Conservation (phyloP, 345 rosid species). For the Aethionema arabicum region DNA sequence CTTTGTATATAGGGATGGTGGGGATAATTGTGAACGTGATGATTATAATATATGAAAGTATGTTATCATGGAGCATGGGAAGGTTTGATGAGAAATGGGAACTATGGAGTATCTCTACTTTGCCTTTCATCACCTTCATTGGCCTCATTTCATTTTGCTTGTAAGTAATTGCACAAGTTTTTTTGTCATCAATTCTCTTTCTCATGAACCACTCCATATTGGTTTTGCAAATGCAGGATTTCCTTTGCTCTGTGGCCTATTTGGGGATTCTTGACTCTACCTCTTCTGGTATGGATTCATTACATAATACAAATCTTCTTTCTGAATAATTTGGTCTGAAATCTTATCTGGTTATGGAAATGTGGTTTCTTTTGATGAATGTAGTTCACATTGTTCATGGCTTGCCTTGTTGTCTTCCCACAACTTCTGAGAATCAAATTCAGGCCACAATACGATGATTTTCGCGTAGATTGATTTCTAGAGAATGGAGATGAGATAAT, state of each 20-base stretch:
- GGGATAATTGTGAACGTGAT: conserved; percentile 61
- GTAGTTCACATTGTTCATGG: conserved; percentile 98
- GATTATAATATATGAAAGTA: conserved; percentile 73
- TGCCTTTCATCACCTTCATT: conserved; percentile 81
- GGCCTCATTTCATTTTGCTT: conserved; percentile 81
- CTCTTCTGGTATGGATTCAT: conserved; percentile 70
- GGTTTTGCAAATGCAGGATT: conserved; percentile 48
- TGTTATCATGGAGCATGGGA: conserved; percentile 75
- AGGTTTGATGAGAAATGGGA: conserved; percentile 96
- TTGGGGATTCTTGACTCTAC: conserved; percentile 92
- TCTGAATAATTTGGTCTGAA: not conserved
- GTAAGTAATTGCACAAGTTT: conserved; percentile 47
- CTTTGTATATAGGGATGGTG: conserved; percentile 72
- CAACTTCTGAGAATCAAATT: conserved; percentile 64
- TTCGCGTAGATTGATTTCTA: conserved; percentile 65
- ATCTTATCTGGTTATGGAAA: conserved; percentile 13
- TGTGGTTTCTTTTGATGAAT: conserved; percentile 12
- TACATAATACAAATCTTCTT: not conserved
- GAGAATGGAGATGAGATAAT: conserved; percentile 33
- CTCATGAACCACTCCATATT: conserved; percentile 17
- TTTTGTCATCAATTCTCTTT: conserved; percentile 2
- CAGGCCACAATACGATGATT: conserved; percentile 61
- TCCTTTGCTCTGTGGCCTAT: conserved; percentile 89
- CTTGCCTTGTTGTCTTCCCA: conserved; percentile 79
- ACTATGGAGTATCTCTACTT: conserved; percentile 61